Conservation (phyloP, 352 stramenopile genomes). For the Phytophthora fragariaefolia region DNA sequence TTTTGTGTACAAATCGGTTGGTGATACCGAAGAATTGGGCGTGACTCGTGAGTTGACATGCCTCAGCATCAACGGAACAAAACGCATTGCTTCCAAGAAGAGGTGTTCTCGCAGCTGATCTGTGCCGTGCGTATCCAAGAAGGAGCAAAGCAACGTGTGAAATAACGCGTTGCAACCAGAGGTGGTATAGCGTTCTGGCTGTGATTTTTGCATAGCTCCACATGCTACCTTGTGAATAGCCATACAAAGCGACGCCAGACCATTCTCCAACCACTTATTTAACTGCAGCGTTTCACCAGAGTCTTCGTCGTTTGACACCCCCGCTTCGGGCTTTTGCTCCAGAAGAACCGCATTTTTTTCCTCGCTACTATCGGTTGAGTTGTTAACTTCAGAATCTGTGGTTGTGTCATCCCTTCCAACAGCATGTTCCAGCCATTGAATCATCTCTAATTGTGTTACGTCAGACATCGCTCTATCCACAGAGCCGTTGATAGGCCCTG, state of each 20-base stretch:
- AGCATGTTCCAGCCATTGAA: conserved; percentile 54
- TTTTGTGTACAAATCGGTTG: conserved; percentile 40
- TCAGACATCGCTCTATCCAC: conserved; percentile 14
- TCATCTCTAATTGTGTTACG: conserved; percentile 41
- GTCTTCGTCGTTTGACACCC: conserved; percentile 19
- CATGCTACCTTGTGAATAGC: conserved; percentile 85
- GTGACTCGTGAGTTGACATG: conserved; percentile 46
- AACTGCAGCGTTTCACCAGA: conserved; percentile 34
- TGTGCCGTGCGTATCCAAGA: conserved; percentile 59
- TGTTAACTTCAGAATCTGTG: conserved; percentile 2
- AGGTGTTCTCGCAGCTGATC: conserved; percentile 74
- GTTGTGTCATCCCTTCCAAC: conserved; percentile 22
- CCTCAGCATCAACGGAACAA: conserved; percentile 75
- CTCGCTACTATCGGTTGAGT: conserved; percentile 25
- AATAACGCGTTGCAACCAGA: conserved; percentile 83
- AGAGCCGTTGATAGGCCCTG: conserved; percentile 26
- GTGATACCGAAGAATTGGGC: conserved; percentile 32
- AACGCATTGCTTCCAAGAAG: conserved; percentile 77
- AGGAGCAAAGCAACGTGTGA: conserved; percentile 81
- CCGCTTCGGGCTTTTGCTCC: conserved; percentile 43
- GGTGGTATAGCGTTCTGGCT: conserved; percentile 78
- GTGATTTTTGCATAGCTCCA: conserved; percentile 84
- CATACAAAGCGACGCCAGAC: conserved; percentile 84
- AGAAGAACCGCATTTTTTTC: conserved; percentile 29
- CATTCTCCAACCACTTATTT: conserved; percentile 69